Evolutionary conservation across 257 asterid species (phyloP).

Genomic region (Forsythia suspensa): DNA sequence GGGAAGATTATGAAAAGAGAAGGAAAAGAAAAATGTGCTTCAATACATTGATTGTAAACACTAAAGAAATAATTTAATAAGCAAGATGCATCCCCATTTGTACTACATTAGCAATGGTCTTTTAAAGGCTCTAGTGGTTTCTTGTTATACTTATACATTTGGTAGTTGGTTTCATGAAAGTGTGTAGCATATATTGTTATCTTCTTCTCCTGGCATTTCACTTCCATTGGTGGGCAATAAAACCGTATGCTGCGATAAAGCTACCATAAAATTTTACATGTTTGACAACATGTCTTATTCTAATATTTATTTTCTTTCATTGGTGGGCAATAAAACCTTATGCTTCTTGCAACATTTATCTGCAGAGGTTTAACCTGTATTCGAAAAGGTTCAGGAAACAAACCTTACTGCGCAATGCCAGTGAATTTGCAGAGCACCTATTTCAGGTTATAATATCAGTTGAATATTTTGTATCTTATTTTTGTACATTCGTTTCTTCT

Average conservation of each 20-base stretch:
- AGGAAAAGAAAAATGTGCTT: neutral
- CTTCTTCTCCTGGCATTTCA: neutral
- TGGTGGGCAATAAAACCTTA: constrained; percentile 5
- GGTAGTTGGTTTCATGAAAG: neutral
- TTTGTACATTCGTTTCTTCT: neutral
- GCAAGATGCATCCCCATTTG: neutral
- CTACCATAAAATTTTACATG: neutral
- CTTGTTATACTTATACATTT: neutral
- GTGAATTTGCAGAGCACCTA: constrained; percentile 68
- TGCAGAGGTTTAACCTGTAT: constrained; percentile 54
- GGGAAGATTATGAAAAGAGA: neutral
- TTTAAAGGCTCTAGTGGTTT: neutral
- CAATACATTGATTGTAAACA: neutral
- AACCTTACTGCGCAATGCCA: constrained; percentile 52
- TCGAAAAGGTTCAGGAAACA: constrained; percentile 57
- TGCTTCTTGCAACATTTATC: constrained; percentile 17
- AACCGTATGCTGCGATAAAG: neutral
- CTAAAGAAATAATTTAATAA: neutral
- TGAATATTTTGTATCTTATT: constrained; percentile 5
- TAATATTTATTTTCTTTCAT: neutral
- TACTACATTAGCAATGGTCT: neutral
- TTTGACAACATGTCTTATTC: neutral
- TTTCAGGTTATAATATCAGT: constrained; percentile 55
- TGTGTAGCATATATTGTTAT: neutral
- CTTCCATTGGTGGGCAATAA: neutral